Conservation (phyloP, 148 eudicot genomes). For the Amaranthus hypochondriacus region DNA sequence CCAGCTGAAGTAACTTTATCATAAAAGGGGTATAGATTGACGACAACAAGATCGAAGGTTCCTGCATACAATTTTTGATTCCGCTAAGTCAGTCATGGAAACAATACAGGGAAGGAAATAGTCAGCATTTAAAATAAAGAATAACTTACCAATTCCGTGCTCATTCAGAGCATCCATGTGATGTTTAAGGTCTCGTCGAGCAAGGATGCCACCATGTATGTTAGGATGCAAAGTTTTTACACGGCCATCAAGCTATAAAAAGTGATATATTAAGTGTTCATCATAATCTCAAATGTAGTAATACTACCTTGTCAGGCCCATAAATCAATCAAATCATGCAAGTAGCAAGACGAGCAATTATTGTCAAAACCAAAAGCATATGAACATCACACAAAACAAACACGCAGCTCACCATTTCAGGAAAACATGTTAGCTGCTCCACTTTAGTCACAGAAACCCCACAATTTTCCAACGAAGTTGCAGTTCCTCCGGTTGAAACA, state of each 20-base stretch:
- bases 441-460: constrained; percentile 89
- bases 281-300: neutral
- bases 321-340: neutral
- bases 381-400: neutral
- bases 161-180: constrained; percentile 89
- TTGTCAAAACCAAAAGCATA: neutral
- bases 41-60: constrained; percentile 87
- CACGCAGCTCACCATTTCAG: constrained; percentile 73
- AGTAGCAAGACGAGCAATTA: neutral
- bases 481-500: constrained; percentile 97
- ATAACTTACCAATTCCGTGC: constrained; percentile 71
- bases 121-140: neutral
- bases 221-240: constrained; percentile 95
- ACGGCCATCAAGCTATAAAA: constrained; percentile 95
- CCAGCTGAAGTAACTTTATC: constrained; percentile 73
- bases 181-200: constrained; percentile 80
- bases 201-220: constrained; percentile 97
- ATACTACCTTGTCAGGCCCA: neutral
- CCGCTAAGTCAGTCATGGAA: neutral
- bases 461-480: constrained; percentile 66
- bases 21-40: constrained; percentile 95
- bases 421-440: constrained; percentile 78
- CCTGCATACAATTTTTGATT: constrained; percentile 38
- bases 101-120: neutral
- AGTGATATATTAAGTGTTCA: neutral